Conservation (phyloP, 2,329 filamentous ascomycete species). For the Sclerotinia sclerotiorum region DNA sequence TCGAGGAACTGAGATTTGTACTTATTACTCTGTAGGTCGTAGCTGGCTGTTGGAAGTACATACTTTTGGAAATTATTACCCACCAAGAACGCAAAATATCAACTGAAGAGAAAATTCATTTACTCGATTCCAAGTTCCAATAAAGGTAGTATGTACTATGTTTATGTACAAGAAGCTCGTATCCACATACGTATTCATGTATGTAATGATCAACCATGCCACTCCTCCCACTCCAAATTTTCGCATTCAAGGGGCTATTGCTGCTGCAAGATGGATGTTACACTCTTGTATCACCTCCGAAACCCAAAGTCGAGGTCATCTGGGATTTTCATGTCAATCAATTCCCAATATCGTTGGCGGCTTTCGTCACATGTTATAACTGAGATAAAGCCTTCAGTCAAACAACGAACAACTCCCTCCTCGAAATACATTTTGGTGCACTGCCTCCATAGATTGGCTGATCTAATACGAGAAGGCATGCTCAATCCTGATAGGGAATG, state of each 20-base stretch:
- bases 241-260: too few species aligned
- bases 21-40: background rate
- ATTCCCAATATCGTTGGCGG: background rate
- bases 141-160: background rate
- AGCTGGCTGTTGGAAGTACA: too few species aligned
- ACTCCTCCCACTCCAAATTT: background rate
- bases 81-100: background rate
- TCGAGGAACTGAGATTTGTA: background rate
- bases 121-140: background rate
- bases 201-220: background rate
- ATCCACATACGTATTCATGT: background rate
- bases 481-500: background rate
- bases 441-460: background rate
- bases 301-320: background rate
- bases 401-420: background rate
- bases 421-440: background rate
- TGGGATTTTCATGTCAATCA: background rate
- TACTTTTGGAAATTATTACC: background rate
- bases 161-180: background rate
- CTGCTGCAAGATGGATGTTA: background rate
- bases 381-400: background rate
- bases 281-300: slow-evolving; percentile 3
- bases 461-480: background rate
- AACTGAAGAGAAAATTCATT: too few species aligned
- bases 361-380: background rate